Evolutionary conservation across 2,329 filamentous ascomycete species (phyloP).

Genomic region (Xylariaceae sp.): DNA sequence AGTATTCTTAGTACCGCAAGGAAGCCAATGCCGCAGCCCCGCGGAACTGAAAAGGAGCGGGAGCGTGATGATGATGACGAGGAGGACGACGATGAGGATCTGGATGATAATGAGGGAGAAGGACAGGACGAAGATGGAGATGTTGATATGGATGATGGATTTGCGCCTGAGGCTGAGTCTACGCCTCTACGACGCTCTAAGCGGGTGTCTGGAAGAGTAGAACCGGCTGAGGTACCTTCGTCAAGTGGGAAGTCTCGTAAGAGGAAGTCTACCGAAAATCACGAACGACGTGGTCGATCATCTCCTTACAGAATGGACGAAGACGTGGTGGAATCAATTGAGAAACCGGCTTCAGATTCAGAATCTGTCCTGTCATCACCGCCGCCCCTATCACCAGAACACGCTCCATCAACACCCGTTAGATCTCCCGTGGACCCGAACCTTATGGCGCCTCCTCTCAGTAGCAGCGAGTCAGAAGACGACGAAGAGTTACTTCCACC

Average conservation of each 20-base stretch:
- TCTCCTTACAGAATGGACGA: slow-evolving; percentile 32
- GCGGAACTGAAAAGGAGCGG: slow-evolving; percentile 29
- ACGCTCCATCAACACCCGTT: slow-evolving; percentile 36
- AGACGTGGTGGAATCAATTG: slow-evolving; percentile 20
- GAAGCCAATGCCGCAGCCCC: slow-evolving; percentile 34
- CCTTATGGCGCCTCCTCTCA: slow-evolving; percentile 51
- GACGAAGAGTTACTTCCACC: slow-evolving; percentile 47
- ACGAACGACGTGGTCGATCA: slow-evolving; percentile 34
- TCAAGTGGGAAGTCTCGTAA: slow-evolving; percentile 43
- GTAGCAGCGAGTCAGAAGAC: slow-evolving; percentile 44
- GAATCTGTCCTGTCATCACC: slow-evolving; percentile 26
- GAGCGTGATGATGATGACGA: slow-evolving; percentile 40
- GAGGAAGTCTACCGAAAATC: slow-evolving; percentile 49
- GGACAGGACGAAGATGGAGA: slow-evolving; percentile 11
- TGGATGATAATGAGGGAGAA: no score
- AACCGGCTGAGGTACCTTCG: slow-evolving; percentile 22
- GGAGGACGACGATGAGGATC: slow-evolving; percentile 39
- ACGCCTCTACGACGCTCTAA: slow-evolving; percentile 55
- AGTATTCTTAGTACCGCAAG: slow-evolving; percentile 55
- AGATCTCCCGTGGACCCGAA: slow-evolving; percentile 38
- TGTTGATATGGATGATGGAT: slow-evolving; percentile 42
- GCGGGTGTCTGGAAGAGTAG: slow-evolving; percentile 30
- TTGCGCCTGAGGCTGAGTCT: slow-evolving; percentile 61
- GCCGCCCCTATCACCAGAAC: slow-evolving; percentile 17
- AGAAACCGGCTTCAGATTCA: slow-evolving; percentile 25